Base-by-base conservation (phyloP, 225 moss, liverwort and hornwort genomes). In the Sphagnum contortum region DNA sequence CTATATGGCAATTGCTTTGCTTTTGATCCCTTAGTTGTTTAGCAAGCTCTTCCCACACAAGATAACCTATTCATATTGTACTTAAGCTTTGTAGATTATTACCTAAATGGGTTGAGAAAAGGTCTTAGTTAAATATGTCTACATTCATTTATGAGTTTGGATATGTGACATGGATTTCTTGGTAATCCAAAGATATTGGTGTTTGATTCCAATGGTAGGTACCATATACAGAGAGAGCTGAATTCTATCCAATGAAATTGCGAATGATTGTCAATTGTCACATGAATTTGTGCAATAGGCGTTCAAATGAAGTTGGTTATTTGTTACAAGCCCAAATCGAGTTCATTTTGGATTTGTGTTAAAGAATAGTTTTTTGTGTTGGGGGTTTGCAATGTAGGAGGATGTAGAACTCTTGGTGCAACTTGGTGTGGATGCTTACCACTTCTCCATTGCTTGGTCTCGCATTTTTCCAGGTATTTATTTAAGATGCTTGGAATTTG, bases 371-470 rank as follows among this genome's bases (percentile, higher is more conserved):
- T 29, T 29, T 29, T 29, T 29, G 29, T 29, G 29, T 29, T 29
- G 29, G 29, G 29, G 29, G 0, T 29, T 29, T 29, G 29, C 29
- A 29, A 29, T 1, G 47, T 57, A 85, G 82, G 88, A 85, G 66
- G 85, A 88, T 61, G 51, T 85, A 50, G 62, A 71, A 10, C 60
- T 79, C 0, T 52, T 85, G 72, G 71, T 44, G 9, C 67, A 76
- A 59, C 54, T 89, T 64, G 74, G 76, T 47, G 67, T 89, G 10
- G 75, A 64, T 50, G 62, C 62, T 4, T 79, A 81, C 58, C 79
- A 78, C 14, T 85, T 83, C 61, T 89, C 80, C 2, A 78, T 85
- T 12, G 65, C 83, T 50, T 89, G 85, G 88, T 4, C 73, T 6
- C 76, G 73, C 44, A 81, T 81, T 52, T 80, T 80, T 71, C 83